Evolutionary conservation across 805 yeast genomes (phyloP).

Genomic region (Pichia californica): DNA sequence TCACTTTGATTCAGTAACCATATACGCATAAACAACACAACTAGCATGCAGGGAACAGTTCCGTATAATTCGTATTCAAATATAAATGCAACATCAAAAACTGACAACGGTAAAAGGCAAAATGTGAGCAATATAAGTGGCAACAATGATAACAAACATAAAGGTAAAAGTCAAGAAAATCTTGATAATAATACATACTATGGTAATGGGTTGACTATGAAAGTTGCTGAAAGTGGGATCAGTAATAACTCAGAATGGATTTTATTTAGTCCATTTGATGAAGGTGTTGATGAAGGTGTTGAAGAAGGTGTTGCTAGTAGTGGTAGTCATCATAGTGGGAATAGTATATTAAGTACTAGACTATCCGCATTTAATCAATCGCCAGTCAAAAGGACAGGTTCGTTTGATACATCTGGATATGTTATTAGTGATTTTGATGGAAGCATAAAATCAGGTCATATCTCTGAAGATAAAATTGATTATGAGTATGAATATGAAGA

Average conservation of each 20-base stretch:
- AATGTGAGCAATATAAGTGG: neutral
- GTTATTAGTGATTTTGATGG: slow-evolving; percentile 14
- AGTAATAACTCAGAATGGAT: slow-evolving; percentile 5
- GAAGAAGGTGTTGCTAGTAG: neutral
- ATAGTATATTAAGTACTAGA: slow-evolving; percentile 8
- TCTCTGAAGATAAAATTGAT: too few species aligned
- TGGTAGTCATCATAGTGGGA: neutral
- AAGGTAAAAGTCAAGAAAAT: neutral
- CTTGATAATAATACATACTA: neutral
- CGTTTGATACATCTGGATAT: slow-evolving; percentile 13
- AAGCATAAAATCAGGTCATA: slow-evolving; percentile 9
- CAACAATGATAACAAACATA: neutral
- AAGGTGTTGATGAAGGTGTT: too few species aligned
- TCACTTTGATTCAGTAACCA: too few species aligned
- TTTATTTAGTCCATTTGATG: slow-evolving; percentile 3
- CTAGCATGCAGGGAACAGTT: neutral
- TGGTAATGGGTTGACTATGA: too few species aligned
- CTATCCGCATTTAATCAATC: neutral
- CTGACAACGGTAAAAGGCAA: too few species aligned
- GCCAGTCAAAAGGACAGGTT: neutral
- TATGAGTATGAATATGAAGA: slow-evolving; percentile 12
- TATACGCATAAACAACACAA: too few species aligned
- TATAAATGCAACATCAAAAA: neutral
- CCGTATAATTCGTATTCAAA: neutral
- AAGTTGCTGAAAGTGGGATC: neutral